Conservation (phyloP, 2,329 filamentous ascomycete genomes). For the Chaetothyriales sp. region DNA sequence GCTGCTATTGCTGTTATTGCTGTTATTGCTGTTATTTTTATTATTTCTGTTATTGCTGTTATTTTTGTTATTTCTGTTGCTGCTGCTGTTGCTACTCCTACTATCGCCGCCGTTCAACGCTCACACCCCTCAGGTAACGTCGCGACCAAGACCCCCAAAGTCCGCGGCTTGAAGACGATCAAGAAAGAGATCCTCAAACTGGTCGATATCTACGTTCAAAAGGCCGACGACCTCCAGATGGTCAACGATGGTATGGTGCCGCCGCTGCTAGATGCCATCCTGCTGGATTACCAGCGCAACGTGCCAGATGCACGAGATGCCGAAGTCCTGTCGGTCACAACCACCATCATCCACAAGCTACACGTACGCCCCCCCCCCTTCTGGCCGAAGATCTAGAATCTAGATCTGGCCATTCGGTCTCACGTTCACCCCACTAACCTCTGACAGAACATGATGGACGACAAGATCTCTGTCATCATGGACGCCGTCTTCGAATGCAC, state of each 20-base stretch:
- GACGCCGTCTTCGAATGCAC: slow-evolving; percentile 98
- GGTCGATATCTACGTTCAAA: slow-evolving; percentile 95
- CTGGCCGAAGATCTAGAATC: slow-evolving; percentile 38
- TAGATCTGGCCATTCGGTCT: too few species aligned
- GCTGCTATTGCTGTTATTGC: too few species aligned
- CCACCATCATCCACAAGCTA: slow-evolving; percentile 89
- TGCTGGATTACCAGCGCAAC: slow-evolving; percentile 94
- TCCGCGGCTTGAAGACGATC: slow-evolving; percentile 87
- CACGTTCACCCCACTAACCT: slow-evolving; percentile 20
- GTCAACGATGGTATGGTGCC: slow-evolving; percentile 90
- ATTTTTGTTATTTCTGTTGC: not conserved
- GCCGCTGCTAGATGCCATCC: slow-evolving; percentile 82
- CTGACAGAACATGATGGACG: slow-evolving; percentile 77
- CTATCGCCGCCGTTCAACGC: too few species aligned
- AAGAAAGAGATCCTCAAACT: slow-evolving; percentile 99
- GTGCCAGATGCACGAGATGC: slow-evolving; percentile 91
- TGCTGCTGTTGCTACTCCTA: too few species aligned
- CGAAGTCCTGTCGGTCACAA: slow-evolving; percentile 94
- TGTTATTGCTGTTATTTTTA: too few species aligned
- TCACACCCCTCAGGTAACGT: slow-evolving; percentile 51
- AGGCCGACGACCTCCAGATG: slow-evolving; percentile 89
- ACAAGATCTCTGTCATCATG: slow-evolving; percentile 94
- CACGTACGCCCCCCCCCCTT: slow-evolving; percentile 62
- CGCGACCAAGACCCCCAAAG: slow-evolving; percentile 93
- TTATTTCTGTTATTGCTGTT: too few species aligned